These are phyloP conservation scores for Xerocomus potaroensis DNA, from an alignment of 768 basidiomycete genomes.

Conservation along the genomic window DNA sequence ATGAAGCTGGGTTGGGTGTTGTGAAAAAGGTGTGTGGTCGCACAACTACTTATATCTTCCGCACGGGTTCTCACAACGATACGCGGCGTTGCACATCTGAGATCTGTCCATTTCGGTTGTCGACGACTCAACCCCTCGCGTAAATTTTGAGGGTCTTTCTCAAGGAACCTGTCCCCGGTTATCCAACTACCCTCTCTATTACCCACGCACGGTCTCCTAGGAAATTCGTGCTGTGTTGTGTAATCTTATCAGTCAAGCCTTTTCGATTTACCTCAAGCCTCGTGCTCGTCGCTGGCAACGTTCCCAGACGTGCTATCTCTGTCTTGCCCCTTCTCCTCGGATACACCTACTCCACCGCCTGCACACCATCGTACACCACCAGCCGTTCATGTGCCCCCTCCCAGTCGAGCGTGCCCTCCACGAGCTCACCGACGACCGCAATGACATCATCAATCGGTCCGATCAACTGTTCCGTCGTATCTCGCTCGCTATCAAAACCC, in stretches of 20 bases:
- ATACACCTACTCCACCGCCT: constrained; percentile 59
- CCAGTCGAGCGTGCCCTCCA: constrained; percentile 76
- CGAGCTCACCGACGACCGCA: constrained; percentile 70
- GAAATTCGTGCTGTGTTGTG: constrained; percentile 8
- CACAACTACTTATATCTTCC: constrained; percentile 15
- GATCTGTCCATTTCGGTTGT: constrained; percentile 20
- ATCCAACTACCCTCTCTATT: constrained; percentile 3
- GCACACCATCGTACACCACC: constrained; percentile 82
- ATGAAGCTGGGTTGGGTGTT: no score
- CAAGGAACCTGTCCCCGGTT: no score
- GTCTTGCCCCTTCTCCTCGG: neutral
- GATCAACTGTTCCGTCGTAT: constrained; percentile 91
- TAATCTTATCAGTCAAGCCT: no score
- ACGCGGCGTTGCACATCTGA: constrained; percentile 26
- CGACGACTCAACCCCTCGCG: constrained; percentile 25
- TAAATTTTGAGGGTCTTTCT: constrained; percentile 30
- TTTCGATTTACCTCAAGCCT: no score
- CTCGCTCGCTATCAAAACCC: constrained; percentile 76
- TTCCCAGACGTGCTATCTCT: no score
- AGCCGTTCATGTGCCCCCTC: constrained; percentile 63
- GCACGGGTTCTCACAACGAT: constrained; percentile 23
- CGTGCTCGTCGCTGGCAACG: no score
- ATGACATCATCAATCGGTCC: constrained; percentile 89
- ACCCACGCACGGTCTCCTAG: constrained; percentile 32
- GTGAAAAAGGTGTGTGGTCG: no score